Percentiles rank a stretch among this genome's conserved stretches.
phyloP scores from a whole-genome alignment of 164 flowering plant species.

The Macadamia tetraphylla region DNA sequence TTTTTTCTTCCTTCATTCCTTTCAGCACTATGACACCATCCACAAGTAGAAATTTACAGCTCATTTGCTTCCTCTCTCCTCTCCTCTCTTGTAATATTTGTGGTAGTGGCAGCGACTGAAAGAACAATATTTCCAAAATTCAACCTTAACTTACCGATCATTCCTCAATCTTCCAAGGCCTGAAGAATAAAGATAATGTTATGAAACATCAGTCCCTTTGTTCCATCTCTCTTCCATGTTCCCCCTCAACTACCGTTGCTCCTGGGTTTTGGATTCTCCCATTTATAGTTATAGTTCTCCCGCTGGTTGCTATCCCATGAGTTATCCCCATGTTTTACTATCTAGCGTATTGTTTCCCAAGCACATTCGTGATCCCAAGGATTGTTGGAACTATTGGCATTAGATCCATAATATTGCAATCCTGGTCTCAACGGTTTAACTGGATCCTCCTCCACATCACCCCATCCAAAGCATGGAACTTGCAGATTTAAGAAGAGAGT shows the following conservation, averaged over 20 bases:
- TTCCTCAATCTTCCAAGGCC: too few species aligned
- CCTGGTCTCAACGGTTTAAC: neutral
- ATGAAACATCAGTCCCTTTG: neutral
- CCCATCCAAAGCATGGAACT: conserved; percentile 27
- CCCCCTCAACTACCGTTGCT: conserved; percentile 20
- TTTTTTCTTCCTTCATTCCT: too few species aligned
- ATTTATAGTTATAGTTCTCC: conserved; percentile 8
- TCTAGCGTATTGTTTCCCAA: conserved; percentile 5
- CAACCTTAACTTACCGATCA: too few species aligned
- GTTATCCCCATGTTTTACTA: conserved; percentile 23
- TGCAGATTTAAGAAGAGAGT: conserved; percentile 13
- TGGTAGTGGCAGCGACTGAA: too few species aligned
- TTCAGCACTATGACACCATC: too few species aligned
- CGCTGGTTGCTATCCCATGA: conserved; percentile 18
- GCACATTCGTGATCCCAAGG: conserved; percentile 23
- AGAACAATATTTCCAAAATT: too few species aligned
- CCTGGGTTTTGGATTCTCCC: conserved; percentile 12
- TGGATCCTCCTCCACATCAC: conserved; percentile 16
- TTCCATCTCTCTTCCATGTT: conserved; percentile 29
- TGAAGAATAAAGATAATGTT: too few species aligned
- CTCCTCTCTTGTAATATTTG: too few species aligned
- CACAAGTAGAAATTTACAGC: too few species aligned
- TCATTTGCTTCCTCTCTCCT: too few species aligned
- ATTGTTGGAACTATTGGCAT: conserved; percentile 12
- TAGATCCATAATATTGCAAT: conserved; percentile 9